Conservation (phyloP, 306 rosid species). For the Glycyrrhiza uralensis region DNA sequence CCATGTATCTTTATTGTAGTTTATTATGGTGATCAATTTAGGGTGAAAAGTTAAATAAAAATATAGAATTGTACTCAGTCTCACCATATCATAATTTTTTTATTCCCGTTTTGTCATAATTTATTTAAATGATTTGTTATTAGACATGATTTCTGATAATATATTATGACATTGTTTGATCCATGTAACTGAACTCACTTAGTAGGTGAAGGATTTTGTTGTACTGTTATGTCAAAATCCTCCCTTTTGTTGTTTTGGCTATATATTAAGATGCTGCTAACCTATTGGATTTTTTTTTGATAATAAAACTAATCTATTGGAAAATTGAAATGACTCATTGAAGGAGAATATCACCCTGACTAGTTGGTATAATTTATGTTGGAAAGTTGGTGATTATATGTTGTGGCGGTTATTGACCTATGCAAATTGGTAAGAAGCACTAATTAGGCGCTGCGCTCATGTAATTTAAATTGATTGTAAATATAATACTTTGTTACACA, state of each 20-base stretch:
- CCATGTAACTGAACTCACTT: not conserved
- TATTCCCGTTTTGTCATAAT: not conserved
- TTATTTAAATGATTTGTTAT: not conserved
- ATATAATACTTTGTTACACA: not conserved
- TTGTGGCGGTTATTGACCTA: not conserved
- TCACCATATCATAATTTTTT: not conserved
- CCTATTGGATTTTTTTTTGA: too few relatives aligned
- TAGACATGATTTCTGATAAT: not conserved
- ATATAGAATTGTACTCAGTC: not conserved
- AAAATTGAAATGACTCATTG: not conserved
- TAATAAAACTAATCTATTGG: too few relatives aligned
- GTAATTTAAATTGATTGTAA: not conserved
- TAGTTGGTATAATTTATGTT: not conserved
- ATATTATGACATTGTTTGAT: not conserved
- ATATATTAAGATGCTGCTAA: not conserved
- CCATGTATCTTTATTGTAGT: not conserved
- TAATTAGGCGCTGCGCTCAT: not conserved
- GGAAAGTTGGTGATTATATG: not conserved
- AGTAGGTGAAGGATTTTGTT: not conserved
- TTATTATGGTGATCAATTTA: not conserved
- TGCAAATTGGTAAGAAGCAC: not conserved
- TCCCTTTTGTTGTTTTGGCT: not conserved
- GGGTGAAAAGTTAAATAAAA: not conserved
- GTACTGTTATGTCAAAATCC: not conserved
- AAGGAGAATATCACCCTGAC: not conserved